A percentile compares a stretch with the other conserved stretches of the same genome.
phyloP scores from a whole-genome alignment of 805 yeast genomes.

The Wickerhamomyces chambardii region DNA sequence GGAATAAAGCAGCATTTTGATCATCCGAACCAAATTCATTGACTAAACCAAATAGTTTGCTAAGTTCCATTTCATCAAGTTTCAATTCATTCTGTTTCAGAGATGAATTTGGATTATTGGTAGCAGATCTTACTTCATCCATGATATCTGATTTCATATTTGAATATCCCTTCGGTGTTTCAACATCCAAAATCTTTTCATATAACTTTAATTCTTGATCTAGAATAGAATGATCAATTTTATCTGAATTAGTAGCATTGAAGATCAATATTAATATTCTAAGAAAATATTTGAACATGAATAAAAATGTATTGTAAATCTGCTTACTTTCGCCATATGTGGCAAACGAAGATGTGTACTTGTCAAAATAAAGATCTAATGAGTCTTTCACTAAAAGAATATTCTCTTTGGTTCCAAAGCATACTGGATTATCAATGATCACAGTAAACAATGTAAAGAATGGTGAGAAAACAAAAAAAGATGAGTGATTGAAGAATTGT shows the following conservation, averaged over 20 bases:
- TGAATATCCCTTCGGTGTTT: no score
- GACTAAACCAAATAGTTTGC: neutral
- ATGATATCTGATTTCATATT: no score
- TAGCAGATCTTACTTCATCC: no score
- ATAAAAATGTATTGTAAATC: conserved; percentile 5
- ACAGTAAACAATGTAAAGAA: conserved; percentile 16
- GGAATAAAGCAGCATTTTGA: neutral
- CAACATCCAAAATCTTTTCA: neutral
- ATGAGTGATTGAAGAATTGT: conserved; percentile 7
- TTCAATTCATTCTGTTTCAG: no score
- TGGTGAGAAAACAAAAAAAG: conserved; percentile 14
- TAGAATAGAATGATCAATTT: conserved; percentile 3
- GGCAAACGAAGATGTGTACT: neutral
- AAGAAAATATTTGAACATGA: conserved; percentile 10
- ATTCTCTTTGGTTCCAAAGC: conserved; percentile 6
- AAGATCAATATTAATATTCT: conserved; percentile 12
- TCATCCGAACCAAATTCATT: neutral
- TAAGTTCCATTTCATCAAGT: neutral
- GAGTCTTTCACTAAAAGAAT: conserved; percentile 5
- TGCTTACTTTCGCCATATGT: conserved; percentile 7
- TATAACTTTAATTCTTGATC: conserved; percentile 5
- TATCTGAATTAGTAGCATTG: conserved; percentile 4
- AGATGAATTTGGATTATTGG: no score
- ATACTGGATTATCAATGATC: conserved; percentile 13
- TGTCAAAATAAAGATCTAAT: conserved; percentile 3